Evolutionary conservation across 2,329 filamentous ascomycete species (phyloP).

Genomic region (Alternaria brassicicola): DNA sequence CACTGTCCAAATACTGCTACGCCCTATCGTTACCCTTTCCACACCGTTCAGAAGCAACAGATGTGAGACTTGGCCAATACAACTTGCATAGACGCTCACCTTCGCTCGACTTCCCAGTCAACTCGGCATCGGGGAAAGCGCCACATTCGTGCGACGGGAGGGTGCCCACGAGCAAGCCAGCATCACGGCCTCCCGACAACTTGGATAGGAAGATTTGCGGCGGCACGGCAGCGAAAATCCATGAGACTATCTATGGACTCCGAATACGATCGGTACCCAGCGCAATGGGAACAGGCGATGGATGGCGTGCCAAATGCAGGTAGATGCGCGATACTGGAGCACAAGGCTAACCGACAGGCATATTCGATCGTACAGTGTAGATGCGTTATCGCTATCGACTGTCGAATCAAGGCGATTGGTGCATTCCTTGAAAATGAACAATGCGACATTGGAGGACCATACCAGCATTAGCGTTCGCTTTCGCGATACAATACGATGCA

Average conservation of each 20-base stretch:
- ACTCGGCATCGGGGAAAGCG: constrained; percentile 30
- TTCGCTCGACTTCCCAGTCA: constrained; percentile 11
- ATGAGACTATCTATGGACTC: constrained; percentile 19
- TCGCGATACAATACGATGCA: not conserved
- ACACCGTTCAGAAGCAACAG: constrained; percentile 2
- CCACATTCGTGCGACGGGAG: constrained; percentile 30
- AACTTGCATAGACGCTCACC: constrained; percentile 18
- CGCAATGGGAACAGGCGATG: constrained; percentile 14
- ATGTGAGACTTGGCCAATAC: constrained; percentile 26
- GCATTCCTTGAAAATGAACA: constrained; percentile 1
- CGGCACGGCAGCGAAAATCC: constrained; percentile 14
- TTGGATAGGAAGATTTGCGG: constrained; percentile 18
- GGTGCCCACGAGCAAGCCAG: constrained; percentile 26
- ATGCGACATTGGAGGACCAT: not conserved
- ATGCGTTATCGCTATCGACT: not conserved
- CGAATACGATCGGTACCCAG: constrained; percentile 13
- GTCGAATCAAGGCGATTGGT: not conserved
- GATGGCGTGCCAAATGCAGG: not conserved
- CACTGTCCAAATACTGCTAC: constrained; percentile 1
- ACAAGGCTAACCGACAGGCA: not conserved
- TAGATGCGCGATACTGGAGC: not conserved
- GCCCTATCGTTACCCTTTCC: not conserved
- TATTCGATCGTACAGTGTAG: not conserved
- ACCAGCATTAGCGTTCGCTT: not conserved
- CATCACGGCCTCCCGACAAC: constrained; percentile 19